Evolutionary conservation across 495 filamentous ascomycete species (phyloP), one percentile per base, ranked within the genome.

Genomic region (Ascobolus immersus): DNA sequence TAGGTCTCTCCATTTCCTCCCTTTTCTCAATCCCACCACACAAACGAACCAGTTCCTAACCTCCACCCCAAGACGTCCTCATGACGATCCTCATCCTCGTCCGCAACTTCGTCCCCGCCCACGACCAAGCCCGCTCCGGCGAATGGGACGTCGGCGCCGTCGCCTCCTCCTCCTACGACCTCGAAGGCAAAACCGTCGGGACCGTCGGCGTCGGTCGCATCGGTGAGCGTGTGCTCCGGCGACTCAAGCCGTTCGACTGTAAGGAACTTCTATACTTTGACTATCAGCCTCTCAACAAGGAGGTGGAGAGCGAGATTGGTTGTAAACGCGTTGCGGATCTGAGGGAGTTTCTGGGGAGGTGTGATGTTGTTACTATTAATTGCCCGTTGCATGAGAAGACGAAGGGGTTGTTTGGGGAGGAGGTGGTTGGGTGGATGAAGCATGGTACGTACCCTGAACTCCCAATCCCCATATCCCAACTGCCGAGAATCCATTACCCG

Each of bases 391-490:
- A 96, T 60, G 86, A 93, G 65, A 89, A 86, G 66, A 96, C 86
- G 28, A 63, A 66, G 21, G 86, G 86, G 41, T 53, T 96, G 44
- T 96, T 96, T 65, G 92, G 93, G 68, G 94, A 94, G 75, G 79
- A 93, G n/a, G 66, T 96, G 40, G 90, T 96, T 48, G 65, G 73
- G 47, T 93, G 93, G 77, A 96, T 96, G 86, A 96, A 96, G 78
- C 71, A 71, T 51, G 81, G 75, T 69, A 55, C 50, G 62, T 44
- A 18, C 9, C 11, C 13, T 7, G 28, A 31, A 15, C 7, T 15
- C 4, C 8, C 17, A n/a, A n/a, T n/a, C n/a, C n/a, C n/a, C n/a
- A n/a, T n/a, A n/a, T n/a, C n/a, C n/a, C n/a, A n/a, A n/a, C n/a
- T n/a, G n/a, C n/a, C n/a, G n/a, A n/a, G n/a, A n/a, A n/a, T 11